Conservation (phyloP, 495 filamentous ascomycete genomes). For the Neurospora sp. region DNA sequence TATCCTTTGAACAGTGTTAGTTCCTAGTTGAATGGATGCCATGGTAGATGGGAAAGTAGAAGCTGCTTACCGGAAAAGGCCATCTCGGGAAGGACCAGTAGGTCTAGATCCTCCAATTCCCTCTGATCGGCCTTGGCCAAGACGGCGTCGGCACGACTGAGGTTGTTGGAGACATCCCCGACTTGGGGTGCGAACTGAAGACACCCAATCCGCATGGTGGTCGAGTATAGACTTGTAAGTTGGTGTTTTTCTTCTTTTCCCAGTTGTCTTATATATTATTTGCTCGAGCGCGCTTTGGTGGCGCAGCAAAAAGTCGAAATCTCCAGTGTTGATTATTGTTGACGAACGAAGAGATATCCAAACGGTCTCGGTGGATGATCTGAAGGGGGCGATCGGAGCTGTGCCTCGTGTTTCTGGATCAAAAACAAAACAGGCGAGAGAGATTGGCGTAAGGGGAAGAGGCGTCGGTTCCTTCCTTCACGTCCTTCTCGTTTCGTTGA, state of each 20-base stretch:
- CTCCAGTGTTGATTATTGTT: neutral
- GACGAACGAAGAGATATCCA: neutral
- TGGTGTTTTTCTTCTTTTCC: neutral
- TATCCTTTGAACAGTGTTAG: slow-evolving; percentile 51
- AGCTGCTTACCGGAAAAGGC: slow-evolving; percentile 66
- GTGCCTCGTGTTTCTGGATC: neutral
- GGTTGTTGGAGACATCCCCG: slow-evolving; percentile 67
- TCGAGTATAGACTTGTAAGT: neutral
- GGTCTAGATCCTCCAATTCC: slow-evolving; percentile 50
- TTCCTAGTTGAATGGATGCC: neutral
- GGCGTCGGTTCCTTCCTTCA: neutral
- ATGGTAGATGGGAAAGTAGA: too few species aligned
- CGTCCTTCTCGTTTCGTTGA: neutral
- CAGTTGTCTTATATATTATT: neutral
- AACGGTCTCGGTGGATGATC: neutral
- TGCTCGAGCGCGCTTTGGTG: neutral
- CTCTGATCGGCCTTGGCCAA: slow-evolving; percentile 45
- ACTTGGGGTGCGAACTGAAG: slow-evolving; percentile 71
- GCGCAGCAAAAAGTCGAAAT: neutral
- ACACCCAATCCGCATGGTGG: slow-evolving; percentile 65
- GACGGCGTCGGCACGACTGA: slow-evolving; percentile 61
- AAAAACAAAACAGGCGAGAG: neutral
- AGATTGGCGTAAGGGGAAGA: neutral
- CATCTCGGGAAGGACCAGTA: slow-evolving; percentile 80
- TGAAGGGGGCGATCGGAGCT: neutral